Conservation (phyloP, 345 rosid genomes). For the Psidium guajava region DNA sequence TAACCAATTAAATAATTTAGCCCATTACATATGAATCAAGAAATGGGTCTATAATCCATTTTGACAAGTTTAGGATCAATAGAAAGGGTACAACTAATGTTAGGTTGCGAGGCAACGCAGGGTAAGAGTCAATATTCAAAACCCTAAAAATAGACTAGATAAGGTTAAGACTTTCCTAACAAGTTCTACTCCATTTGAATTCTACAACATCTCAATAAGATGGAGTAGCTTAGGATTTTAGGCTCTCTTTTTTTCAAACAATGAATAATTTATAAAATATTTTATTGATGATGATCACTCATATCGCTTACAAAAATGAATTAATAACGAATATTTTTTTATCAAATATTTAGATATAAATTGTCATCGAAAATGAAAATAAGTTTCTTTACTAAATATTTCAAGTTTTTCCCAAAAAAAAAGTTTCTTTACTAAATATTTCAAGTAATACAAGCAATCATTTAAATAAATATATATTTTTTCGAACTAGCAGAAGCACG, state of each 20-base stretch:
- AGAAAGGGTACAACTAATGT: background rate
- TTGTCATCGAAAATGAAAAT: fast-evolving
- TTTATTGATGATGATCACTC: fast-evolving
- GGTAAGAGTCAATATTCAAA: background rate
- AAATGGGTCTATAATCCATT: too few species aligned
- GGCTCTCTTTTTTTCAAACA: fast-evolving
- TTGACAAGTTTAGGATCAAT: too few species aligned
- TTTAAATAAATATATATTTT: too few species aligned
- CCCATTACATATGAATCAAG: too few species aligned
- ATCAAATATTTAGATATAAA: background rate
- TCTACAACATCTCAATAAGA: background rate
- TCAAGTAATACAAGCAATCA: fast-evolving
- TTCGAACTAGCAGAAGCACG: background rate
- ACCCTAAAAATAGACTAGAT: background rate
- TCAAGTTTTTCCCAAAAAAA: too few species aligned
- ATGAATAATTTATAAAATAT: background rate
- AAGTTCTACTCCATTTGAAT: background rate
- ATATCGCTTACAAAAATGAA: background rate
- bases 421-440: too few species aligned
- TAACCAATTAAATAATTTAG: too few species aligned
- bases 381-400: too few species aligned
- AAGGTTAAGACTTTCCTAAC: background rate
- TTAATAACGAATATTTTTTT: fast-evolving
- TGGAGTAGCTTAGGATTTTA: background rate
- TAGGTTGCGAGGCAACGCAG: background rate